phyloP scores from a whole-genome alignment of 768 basidiomycete species.

The Boletus edulis region DNA sequence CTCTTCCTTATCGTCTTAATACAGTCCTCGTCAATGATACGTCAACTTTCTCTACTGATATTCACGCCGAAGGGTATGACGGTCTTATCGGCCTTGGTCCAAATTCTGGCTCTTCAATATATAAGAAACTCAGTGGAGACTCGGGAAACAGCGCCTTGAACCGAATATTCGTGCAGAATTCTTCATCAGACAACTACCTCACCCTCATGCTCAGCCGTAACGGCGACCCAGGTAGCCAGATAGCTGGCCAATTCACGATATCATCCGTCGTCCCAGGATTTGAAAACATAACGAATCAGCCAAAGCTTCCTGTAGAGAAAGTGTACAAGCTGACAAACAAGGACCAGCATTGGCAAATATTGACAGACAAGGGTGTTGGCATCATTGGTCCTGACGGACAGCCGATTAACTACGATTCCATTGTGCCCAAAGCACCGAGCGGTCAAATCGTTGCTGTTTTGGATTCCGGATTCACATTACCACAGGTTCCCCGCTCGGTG shows the following conservation, averaged over 20 bases:
- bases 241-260: conserved; percentile 67
- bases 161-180: conserved; percentile 61
- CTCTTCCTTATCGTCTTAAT: background rate
- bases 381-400: conserved; percentile 78
- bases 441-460: conserved; percentile 69
- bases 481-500: conserved; percentile 71
- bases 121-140: conserved; percentile 47
- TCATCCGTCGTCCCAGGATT: conserved; percentile 62
- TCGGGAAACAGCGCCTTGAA: conserved; percentile 60
- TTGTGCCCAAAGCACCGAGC: conserved; percentile 64
- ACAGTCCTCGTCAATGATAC: conserved; percentile 65
- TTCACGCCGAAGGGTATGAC: conserved; percentile 58
- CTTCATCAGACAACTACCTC: conserved; percentile 58
- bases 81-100: conserved; percentile 81
- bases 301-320: conserved; percentile 63
- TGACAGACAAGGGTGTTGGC: conserved; percentile 61
- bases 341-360: conserved; percentile 81
- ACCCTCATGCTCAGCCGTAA: conserved; percentile 64
- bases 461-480: conserved; percentile 70
- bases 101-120: conserved; percentile 64
- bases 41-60: conserved; percentile 60
- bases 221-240: conserved; percentile 45
- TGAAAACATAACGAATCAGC: conserved; percentile 57
- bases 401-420: conserved; percentile 56
- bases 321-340: conserved; percentile 57